Evolutionary conservation across 2,329 filamentous ascomycete genomes (phyloP), one percentile per base, ranked within the genome.

Genomic region (Onygenales sp.): DNA sequence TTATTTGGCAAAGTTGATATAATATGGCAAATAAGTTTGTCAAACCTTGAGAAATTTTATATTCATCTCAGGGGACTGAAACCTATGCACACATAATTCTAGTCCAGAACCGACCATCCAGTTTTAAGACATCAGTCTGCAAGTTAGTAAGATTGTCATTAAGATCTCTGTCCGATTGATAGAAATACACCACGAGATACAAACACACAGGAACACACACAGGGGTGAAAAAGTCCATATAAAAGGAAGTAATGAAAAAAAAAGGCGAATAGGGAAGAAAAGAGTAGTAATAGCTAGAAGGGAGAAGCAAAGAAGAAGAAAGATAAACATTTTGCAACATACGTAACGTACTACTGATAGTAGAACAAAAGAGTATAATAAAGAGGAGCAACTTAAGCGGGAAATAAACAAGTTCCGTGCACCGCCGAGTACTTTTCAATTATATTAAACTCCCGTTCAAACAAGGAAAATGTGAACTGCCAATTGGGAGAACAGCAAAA

Each of bases 401-500:
- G 8, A 43, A 33, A 45, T 35, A 21, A 50, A 31, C 44, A 54
- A 42, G 42, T 42, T 41, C 38, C 17, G 38, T 35, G 43, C 13
- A 55, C 21, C 21, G 21, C 21, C 21, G 21, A 49, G 10, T 41
- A 14, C 35, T 41, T 49, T 49, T 49, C 36, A 49, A 41, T 7
- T 21, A 43, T 39, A 63, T 63, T 66, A 69, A 65, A 64, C 58
- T 68, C 68, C 66, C 68, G 54, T 61, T 54, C 59, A 56, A 48
- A 46, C 43, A 54, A 46, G 46, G 54, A 41, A 52, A 60, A 65
- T 56, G 54, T 55, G 44, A 43, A 49, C 11, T 11, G 32, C 27
- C 47, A 50, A 59, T 43, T 54, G 52, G 56, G 57, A 58, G 6
- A 11, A 43, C 43, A 55, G 47, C 47, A 50, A 55, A 41, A 43